These are phyloP conservation scores for Penicillium coprophilum DNA, from an alignment of 495 filamentous ascomycete species.

Conservation along the genomic window DNA sequence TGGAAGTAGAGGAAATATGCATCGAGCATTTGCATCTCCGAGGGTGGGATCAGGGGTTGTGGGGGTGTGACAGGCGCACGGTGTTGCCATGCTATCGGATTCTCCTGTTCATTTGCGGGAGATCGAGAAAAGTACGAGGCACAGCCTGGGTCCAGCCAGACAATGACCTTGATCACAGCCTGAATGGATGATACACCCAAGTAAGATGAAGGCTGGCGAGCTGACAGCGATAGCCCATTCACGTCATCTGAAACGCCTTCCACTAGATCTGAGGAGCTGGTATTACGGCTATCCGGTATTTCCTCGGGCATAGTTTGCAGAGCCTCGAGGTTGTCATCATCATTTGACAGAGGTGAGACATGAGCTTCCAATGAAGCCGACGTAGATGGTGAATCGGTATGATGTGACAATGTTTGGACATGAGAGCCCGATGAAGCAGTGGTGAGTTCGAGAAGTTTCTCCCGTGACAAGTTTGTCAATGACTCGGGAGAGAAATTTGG, in stretches of 20 bases:
- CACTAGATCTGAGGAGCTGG: constrained; percentile 47
- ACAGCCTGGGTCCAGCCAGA: constrained; percentile 68
- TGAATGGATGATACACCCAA: constrained; percentile 81
- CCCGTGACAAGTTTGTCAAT: constrained; percentile 44
- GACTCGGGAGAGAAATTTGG: constrained; percentile 38
- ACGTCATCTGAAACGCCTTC: constrained; percentile 77
- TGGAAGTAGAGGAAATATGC: constrained; percentile 78
- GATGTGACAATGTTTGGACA: constrained; percentile 19
- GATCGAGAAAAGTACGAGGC: constrained; percentile 54
- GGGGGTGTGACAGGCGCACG: constrained; percentile 32
- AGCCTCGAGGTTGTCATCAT: constrained; percentile 44
- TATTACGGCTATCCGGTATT: constrained; percentile 25
- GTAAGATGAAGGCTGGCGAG: constrained; percentile 71
- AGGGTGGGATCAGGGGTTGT: constrained; percentile 29
- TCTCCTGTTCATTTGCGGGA: constrained; percentile 27
- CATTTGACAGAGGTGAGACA: constrained; percentile 39
- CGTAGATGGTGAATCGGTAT: constrained; percentile 41
- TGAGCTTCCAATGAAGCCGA: constrained; percentile 43
- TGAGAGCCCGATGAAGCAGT: constrained; percentile 14
- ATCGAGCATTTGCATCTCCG: constrained; percentile 62
- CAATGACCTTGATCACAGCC: constrained; percentile 76
- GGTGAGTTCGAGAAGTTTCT: constrained; percentile 50
- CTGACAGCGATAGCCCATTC: constrained; percentile 73
- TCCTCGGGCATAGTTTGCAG: constrained; percentile 46
- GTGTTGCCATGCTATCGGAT: constrained; percentile 21